Percentiles rank a stretch among this genome's conserved stretches.
Evolutionary conservation across 2,329 filamentous ascomycete genomes (phyloP).

Genomic region (Dryadomyces quercivorus): DNA sequence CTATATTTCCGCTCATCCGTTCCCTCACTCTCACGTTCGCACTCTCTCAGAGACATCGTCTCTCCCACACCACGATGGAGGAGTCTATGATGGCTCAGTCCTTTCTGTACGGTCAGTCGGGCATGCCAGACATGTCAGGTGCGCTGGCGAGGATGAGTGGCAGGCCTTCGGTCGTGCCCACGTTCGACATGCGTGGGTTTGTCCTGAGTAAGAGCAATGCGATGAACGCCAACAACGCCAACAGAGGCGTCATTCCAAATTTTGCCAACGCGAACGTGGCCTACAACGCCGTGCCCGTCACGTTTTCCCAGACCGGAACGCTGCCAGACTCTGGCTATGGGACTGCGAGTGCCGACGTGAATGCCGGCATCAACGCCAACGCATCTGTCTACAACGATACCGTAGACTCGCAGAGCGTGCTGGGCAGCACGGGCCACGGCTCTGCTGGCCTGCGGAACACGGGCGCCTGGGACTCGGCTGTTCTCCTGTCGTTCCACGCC

Average conservation of each 20-base stretch:
- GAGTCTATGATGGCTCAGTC: no score
- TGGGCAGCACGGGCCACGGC: neutral
- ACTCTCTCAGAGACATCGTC: no score
- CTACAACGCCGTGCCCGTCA: neutral
- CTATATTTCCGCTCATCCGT: no score
- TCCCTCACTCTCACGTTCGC: no score
- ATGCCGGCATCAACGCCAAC: neutral
- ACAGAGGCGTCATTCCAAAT: no score
- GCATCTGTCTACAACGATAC: neutral
- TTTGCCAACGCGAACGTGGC: neutral
- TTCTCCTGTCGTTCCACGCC: no score
- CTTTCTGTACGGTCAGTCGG: no score
- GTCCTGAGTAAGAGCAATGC: neutral
- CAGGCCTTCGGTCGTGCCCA: neutral
- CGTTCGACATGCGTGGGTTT: neutral
- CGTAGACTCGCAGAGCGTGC: neutral
- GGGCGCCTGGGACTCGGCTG: no score
- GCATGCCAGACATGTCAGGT: neutral
- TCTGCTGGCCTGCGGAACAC: no score
- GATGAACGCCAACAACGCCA: neutral
- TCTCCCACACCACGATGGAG: neutral
- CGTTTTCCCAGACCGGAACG: neutral
- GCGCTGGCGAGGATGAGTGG: no score
- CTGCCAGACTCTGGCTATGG: neutral
- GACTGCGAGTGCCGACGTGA: neutral